A percentile compares a stretch with the other conserved stretches of the same genome.
phyloP scores from a whole-genome alignment of 169 alveolate species.

The Eimeria brunetti region DNA sequence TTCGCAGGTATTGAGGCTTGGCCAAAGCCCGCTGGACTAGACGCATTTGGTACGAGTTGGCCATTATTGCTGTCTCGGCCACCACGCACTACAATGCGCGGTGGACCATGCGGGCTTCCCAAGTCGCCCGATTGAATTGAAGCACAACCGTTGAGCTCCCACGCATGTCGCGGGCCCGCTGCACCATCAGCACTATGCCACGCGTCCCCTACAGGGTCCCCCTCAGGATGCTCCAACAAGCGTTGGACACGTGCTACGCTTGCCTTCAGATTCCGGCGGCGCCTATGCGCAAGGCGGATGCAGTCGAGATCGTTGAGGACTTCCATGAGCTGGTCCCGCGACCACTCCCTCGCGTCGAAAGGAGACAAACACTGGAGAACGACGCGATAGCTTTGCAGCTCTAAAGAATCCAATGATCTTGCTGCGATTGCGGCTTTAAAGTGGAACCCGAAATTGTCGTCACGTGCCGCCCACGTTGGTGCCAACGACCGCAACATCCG shows the following conservation, averaged over 20 bases:
- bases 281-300: slow-evolving; percentile 55
- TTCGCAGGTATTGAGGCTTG: background rate
- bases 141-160: slow-evolving; percentile 46
- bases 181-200: slow-evolving; percentile 26
- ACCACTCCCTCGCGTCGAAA: slow-evolving; percentile 71
- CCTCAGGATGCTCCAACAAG: slow-evolving; percentile 52
- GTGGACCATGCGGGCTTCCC: slow-evolving; percentile 4
- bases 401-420: slow-evolving; percentile 55
- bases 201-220: background rate
- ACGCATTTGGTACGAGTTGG: background rate
- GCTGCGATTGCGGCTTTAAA: slow-evolving; percentile 41
- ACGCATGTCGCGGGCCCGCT: slow-evolving; percentile 29
- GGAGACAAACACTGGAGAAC: slow-evolving; percentile 71
- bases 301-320: slow-evolving; percentile 78
- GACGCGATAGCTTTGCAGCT: slow-evolving; percentile 69
- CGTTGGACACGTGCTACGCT: slow-evolving; percentile 69
- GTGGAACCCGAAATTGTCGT: slow-evolving; percentile 75
- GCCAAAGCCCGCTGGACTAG: background rate
- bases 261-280: slow-evolving; percentile 60
- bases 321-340: slow-evolving; percentile 74
- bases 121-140: background rate
- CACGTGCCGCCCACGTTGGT: slow-evolving; percentile 78
- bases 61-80: slow-evolving; percentile 13
- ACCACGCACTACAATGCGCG: slow-evolving; percentile 51
- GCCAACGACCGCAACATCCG: slow-evolving; percentile 78